Base-by-base conservation (phyloP, 1,284 basidiomycete species). In the Pyrrhoderma lamaoense region DNA sequence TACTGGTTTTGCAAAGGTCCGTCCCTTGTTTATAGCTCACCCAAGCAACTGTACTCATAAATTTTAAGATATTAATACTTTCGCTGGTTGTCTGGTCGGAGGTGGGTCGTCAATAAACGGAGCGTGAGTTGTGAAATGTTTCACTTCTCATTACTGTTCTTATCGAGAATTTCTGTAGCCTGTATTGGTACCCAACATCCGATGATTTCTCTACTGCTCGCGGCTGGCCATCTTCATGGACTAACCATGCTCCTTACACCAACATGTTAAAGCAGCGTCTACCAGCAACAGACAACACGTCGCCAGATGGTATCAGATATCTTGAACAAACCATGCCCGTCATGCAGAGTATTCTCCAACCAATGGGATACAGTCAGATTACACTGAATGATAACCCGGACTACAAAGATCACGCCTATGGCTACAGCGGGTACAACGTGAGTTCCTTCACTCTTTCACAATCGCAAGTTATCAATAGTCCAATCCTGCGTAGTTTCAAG, bases 101-200 rank as follows among this genome's bases (percentile, higher is more conserved):
- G 80, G 80, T 37, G 80, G 80, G 45, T 77, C 76, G 4, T 71
- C 79, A 1, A 70, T 84, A 58, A 82, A 84, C 62, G 80, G 79
- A 63, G 76, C 74, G 78, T 80, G 59, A 63, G 77, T 73, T 3
- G 5, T 35, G 42, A 45, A 34, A 35, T 21, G 45, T 25, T 19
- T 5, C 43, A 39, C 43, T 40, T 49, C 27, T 31, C 45, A 34
- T 22, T 54, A 19, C 40, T 57, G 3, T 51, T 46, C 31, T 44
- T 31, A 21, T 19, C 11, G 43, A 31, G n/a, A n/a, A n/a, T n/a
- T 14, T 22, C 13, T 40, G 18, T 42, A 79, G 77, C 16, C 70
- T 83, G 1, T 82, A 80, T 63, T 82, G 77, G 77, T 66, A 70
- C 44, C 78, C 80, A 1, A 65, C 71, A 8, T 65, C 70, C 54